Evolutionary conservation across 192 early-diverging fungal genomes (phyloP).

Genomic region (Spizellomyces sp.): DNA sequence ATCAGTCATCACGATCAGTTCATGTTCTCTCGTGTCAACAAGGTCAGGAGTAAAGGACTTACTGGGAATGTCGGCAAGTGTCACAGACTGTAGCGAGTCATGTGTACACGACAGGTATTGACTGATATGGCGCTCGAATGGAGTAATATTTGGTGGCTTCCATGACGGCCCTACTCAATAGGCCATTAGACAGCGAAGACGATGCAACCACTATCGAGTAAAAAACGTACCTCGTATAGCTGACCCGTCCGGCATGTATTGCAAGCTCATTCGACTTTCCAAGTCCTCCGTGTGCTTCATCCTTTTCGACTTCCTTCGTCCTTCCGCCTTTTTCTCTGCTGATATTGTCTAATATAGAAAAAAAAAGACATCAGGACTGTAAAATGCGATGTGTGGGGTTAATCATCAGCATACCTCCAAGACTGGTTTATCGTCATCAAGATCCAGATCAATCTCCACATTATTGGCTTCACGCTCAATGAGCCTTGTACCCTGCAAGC

Average conservation of each 20-base stretch:
- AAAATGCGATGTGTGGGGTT: no score
- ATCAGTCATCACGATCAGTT: constrained; percentile 28
- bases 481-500: constrained; percentile 64
- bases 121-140: constrained; percentile 45
- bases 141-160: constrained; percentile 5
- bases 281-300: constrained; percentile 35
- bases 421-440: not conserved
- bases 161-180: no score
- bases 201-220: no score
- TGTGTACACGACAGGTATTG: constrained; percentile 1
- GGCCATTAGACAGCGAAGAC: no score
- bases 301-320: constrained; percentile 13
- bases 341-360: no score
- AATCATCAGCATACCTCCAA: no score
- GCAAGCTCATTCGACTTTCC: constrained; percentile 17
- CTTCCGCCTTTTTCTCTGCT: not conserved
- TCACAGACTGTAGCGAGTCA: constrained; percentile 10
- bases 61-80: constrained; percentile 20
- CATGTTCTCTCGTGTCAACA: not conserved
- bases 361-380: no score
- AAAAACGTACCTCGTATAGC: not conserved
- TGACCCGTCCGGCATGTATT: constrained; percentile 28
- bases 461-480: constrained; percentile 69
- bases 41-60: not conserved
- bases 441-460: constrained; percentile 16